These are phyloP conservation scores for Hypholoma sublateritium DNA, from an alignment of 768 basidiomycete species.

Conservation along the genomic window DNA sequence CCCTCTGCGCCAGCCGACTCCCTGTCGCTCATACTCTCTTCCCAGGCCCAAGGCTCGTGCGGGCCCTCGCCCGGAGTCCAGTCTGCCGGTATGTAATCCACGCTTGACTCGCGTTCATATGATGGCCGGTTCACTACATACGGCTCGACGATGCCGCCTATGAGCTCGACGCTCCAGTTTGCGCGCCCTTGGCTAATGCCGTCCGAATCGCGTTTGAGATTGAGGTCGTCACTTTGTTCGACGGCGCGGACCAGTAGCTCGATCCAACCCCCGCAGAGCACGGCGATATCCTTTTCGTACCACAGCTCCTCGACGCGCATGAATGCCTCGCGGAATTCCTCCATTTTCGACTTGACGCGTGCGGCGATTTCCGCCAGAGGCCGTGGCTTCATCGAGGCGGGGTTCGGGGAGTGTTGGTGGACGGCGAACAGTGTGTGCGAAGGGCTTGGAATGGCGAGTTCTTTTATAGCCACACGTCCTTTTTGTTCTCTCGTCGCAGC, in stretches of 20 bases:
- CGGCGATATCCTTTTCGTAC: conserved; percentile 46
- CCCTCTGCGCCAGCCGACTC: conserved; percentile 39
- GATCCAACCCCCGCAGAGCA: conserved; percentile 61
- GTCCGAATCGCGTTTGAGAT: conserved; percentile 36
- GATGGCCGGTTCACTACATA: conserved; percentile 26
- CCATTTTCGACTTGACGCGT: conserved; percentile 52
- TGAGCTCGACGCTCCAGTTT: conserved; percentile 47
- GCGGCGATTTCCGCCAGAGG: conserved; percentile 47
- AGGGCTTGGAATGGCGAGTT: conserved; percentile 19
- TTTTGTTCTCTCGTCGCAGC: conserved; percentile 37
- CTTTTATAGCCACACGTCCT: conserved; percentile 30
- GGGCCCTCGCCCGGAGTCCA: conserved; percentile 44
- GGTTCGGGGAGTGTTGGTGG: conserved; percentile 54
- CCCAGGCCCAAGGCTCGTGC: conserved; percentile 18
- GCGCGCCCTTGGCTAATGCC: conserved; percentile 29
- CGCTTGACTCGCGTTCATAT: conserved; percentile 29
- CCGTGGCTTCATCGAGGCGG: conserved; percentile 40
- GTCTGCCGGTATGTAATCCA: conserved; percentile 41
- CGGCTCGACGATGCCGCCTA: conserved; percentile 33
- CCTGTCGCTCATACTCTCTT: conserved; percentile 21
- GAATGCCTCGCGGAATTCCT: conserved; percentile 46
- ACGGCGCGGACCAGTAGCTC: conserved; percentile 50
- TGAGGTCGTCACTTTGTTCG: conserved; percentile 38
- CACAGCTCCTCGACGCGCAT: conserved; percentile 52
- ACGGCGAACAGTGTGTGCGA: conserved; percentile 48